phyloP scores from a whole-genome alignment of 371 early-diverging fungal genomes.

The Mortierella sp. region DNA sequence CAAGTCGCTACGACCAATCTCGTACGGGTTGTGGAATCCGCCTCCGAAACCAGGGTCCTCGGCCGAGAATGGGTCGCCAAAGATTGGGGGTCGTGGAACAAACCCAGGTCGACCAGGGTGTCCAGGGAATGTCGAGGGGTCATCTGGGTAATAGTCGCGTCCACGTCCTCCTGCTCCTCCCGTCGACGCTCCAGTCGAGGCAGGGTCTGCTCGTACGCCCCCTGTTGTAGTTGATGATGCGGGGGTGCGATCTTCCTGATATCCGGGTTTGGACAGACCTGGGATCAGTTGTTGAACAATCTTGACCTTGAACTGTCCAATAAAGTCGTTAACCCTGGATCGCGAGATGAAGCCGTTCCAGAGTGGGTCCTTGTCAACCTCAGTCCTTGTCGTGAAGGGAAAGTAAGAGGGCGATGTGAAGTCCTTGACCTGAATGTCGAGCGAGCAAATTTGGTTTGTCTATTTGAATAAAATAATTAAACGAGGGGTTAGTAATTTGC shows the following conservation, averaged over 20 bases:
- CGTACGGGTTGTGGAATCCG: slow-evolving; percentile 32
- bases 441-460: slow-evolving; percentile 74
- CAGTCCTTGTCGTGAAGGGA: slow-evolving; percentile 62
- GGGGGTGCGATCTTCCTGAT: slow-evolving; percentile 58
- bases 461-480: neutral
- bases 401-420: slow-evolving; percentile 72
- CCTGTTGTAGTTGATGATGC: slow-evolving; percentile 15
- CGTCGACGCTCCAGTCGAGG: slow-evolving; percentile 10
- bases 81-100: slow-evolving; percentile 52
- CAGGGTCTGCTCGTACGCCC: slow-evolving; percentile 1
- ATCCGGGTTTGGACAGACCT: slow-evolving; percentile 73
- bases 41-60: slow-evolving; percentile 32
- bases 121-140: slow-evolving; percentile 43
- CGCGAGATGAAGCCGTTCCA: slow-evolving; percentile 73
- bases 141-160: slow-evolving; percentile 45
- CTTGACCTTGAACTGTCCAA: slow-evolving; percentile 70
- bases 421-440: slow-evolving; percentile 67
- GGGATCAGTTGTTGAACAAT: slow-evolving; percentile 80
- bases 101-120: slow-evolving; percentile 34
- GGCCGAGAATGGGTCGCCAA: slow-evolving; percentile 55
- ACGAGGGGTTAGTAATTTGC: neutral
- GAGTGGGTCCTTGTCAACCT: slow-evolving; percentile 60
- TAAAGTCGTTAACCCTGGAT: slow-evolving; percentile 70
- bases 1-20: slow-evolving; percentile 43
- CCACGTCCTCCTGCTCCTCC: slow-evolving; percentile 15